Conservation (phyloP, 2,329 filamentous ascomycete genomes). For the Beauveria sp. region DNA sequence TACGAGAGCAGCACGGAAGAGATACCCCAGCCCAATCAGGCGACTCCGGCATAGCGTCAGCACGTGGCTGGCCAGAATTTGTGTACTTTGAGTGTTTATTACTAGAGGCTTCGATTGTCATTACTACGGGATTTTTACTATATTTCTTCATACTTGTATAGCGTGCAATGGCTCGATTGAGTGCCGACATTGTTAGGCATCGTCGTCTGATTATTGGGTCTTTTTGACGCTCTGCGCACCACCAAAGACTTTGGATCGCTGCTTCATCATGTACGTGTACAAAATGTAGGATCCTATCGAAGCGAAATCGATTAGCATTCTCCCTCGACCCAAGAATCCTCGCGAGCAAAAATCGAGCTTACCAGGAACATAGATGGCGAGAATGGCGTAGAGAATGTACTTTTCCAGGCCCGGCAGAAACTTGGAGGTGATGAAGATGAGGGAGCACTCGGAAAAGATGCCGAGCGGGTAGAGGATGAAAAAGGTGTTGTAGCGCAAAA, state of each 20-base stretch:
- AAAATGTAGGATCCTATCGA: slow-evolving; percentile 64
- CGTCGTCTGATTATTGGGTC: slow-evolving; percentile 24
- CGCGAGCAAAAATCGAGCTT: slow-evolving; percentile 21
- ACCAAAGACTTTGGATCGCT: slow-evolving; percentile 65
- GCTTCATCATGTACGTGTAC: slow-evolving; percentile 91
- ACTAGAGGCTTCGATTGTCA: not conserved
- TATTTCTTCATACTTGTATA: not conserved
- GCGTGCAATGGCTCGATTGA: not conserved
- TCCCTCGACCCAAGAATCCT: slow-evolving; percentile 13
- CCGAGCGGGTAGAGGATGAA: slow-evolving; percentile 88
- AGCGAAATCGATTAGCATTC: not conserved
- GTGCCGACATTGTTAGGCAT: not conserved
- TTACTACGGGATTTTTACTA: not conserved
- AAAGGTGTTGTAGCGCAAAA: slow-evolving; percentile 89
- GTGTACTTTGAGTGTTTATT: not conserved
- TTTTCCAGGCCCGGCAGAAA: slow-evolving; percentile 47
- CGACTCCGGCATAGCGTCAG: not conserved
- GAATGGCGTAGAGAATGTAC: slow-evolving; percentile 54
- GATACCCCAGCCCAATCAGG: slow-evolving; percentile 18
- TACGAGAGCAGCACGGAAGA: slow-evolving; percentile 47
- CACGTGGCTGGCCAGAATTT: not conserved
- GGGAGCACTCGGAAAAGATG: slow-evolving; percentile 76
- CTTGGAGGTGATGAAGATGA: slow-evolving; percentile 64
- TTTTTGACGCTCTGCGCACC: slow-evolving; percentile 24
- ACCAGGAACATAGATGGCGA: slow-evolving; percentile 77